Evolutionary conservation across 345 rosid species (phyloP).

Genomic region (Heritiera fomes): DNA sequence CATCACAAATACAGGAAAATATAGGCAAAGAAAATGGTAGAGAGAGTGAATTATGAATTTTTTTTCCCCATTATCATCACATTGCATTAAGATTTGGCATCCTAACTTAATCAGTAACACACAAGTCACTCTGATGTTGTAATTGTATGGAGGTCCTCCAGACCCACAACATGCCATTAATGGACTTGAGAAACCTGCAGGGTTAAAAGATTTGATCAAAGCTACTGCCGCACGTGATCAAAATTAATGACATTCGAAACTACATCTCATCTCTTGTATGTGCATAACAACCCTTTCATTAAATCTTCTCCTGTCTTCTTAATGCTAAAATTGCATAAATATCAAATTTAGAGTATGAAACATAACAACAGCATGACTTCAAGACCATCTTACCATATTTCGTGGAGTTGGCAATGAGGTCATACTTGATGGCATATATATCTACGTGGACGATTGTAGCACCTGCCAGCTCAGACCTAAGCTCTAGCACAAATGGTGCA

Average conservation of each 20-base stretch:
- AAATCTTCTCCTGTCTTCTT: neutral
- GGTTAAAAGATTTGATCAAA: neutral
- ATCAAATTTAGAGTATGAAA: neutral
- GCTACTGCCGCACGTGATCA: no score
- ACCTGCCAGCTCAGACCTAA: conserved; percentile 48
- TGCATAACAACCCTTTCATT: neutral
- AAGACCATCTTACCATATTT: conserved; percentile 46
- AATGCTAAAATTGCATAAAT: neutral
- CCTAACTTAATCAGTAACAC: conserved; percentile 10
- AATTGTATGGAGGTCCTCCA: conserved; percentile 91
- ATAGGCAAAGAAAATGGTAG: neutral
- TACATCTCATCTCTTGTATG: neutral
- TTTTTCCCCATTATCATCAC: neutral
- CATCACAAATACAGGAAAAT: neutral
- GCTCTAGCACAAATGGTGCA: conserved; percentile 44
- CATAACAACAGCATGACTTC: neutral
- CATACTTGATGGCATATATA: conserved; percentile 66
- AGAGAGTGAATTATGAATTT: conserved; percentile 18
- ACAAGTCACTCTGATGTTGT: conserved; percentile 60
- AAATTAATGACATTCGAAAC: neutral
- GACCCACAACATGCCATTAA: conserved; percentile 81
- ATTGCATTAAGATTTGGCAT: neutral
- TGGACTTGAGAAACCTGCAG: conserved; percentile 67
- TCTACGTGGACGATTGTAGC: conserved; percentile 68
- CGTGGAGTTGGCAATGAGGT: conserved; percentile 63